phyloP scores from a whole-genome alignment of 805 yeast genomes.

The Starmerella apicola region DNA sequence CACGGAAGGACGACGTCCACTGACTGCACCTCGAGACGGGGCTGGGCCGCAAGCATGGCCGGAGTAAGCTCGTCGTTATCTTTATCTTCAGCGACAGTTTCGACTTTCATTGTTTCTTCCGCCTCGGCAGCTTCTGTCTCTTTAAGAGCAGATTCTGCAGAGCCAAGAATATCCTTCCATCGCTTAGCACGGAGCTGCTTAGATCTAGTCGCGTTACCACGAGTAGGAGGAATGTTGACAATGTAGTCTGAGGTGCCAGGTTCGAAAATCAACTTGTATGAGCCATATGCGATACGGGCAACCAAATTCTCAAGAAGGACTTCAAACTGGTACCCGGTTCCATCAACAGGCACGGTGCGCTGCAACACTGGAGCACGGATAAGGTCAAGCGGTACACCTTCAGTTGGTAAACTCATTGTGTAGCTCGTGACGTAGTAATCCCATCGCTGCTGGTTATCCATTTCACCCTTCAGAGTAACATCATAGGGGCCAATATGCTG shows the following conservation, averaged over 20 bases:
- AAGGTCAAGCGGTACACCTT: constrained; percentile 72
- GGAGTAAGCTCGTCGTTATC: constrained; percentile 2
- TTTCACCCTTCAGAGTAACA: constrained; percentile 61
- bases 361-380: constrained; percentile 70
- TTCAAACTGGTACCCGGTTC: constrained; percentile 32
- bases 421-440: constrained; percentile 88
- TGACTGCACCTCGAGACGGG: constrained; percentile 7
- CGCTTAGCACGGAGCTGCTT: constrained; percentile 8
- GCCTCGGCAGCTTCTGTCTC: constrained; percentile 18
- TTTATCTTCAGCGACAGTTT: not conserved
- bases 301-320: constrained; percentile 55
- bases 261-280: constrained; percentile 73
- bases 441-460: constrained; percentile 69
- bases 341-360: constrained; percentile 26
- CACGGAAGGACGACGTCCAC: constrained; percentile 7
- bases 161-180: constrained; percentile 14
- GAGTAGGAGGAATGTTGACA: constrained; percentile 12
- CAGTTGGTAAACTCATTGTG: constrained; percentile 92
- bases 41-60: constrained; percentile 12
- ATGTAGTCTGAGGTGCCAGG: constrained; percentile 68
- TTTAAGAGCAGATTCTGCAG: constrained; percentile 13
- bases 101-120: not conserved
- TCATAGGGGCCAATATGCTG: constrained; percentile 84
- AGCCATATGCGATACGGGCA: constrained; percentile 65
- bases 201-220: constrained; percentile 7